Evolutionary conservation across 1,139 yeast species (phyloP).

Genomic region (Suhomyces coccinellae): DNA sequence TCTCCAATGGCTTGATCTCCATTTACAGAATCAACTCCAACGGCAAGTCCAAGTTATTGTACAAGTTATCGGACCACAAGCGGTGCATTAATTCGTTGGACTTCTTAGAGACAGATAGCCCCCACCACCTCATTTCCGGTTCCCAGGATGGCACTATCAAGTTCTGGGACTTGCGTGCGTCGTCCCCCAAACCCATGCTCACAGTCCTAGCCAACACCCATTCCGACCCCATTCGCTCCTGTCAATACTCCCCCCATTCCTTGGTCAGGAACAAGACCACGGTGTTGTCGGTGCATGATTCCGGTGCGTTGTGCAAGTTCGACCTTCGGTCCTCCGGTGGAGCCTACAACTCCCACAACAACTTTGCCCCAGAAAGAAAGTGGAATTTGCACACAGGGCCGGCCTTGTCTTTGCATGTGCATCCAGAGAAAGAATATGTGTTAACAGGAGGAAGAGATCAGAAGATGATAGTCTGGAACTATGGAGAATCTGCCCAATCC

Average conservation of each 20-base stretch:
- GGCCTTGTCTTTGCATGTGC: slow-evolving; percentile 86
- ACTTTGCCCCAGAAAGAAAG: slow-evolving; percentile 58
- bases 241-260: slow-evolving; percentile 58
- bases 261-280: slow-evolving; percentile 32
- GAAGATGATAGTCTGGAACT: slow-evolving; percentile 78
- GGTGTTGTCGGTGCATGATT: slow-evolving; percentile 73
- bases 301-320: slow-evolving; percentile 84
- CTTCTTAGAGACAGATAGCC: slow-evolving; percentile 52
- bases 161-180: slow-evolving; percentile 80
- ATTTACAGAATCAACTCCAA: slow-evolving; percentile 35
- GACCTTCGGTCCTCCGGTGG: slow-evolving; percentile 56
- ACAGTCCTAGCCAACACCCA: slow-evolving; percentile 49
- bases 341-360: slow-evolving; percentile 21
- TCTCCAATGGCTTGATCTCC: slow-evolving; percentile 40
- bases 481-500: slow-evolving; percentile 34
- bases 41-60: slow-evolving; percentile 42
- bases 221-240: slow-evolving; percentile 64
- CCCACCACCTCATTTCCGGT: slow-evolving; percentile 70
- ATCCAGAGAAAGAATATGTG: slow-evolving; percentile 77
- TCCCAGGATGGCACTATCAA: slow-evolving; percentile 90
- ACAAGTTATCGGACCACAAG: slow-evolving; percentile 66
- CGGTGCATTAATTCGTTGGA: slow-evolving; percentile 82
- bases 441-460: slow-evolving; percentile 94
- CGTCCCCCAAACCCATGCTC: slow-evolving; percentile 44
- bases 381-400: slow-evolving; percentile 92